Evolutionary conservation across 2,329 filamentous ascomycete genomes (phyloP).

Genomic region (Calonectria pauciramosa): DNA sequence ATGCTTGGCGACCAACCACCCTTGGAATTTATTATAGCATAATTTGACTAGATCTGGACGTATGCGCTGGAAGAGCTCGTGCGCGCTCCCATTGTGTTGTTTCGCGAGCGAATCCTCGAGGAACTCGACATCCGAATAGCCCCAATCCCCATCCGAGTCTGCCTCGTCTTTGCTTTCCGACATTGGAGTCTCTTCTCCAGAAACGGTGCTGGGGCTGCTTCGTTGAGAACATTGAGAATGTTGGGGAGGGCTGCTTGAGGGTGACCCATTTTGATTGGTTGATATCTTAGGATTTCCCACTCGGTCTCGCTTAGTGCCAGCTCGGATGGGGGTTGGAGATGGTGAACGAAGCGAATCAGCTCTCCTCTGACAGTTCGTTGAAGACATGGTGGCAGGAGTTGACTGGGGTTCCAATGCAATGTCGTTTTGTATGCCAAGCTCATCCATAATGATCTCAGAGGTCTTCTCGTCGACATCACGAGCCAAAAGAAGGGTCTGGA

Average conservation of each 20-base stretch:
- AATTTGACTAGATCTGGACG: not conserved
- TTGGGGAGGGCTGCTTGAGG: not conserved
- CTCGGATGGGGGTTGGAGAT: not conserved
- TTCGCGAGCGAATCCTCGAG: not conserved
- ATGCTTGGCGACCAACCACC: not conserved
- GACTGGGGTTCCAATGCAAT: not conserved
- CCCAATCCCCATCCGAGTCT: not conserved
- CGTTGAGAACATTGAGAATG: not conserved
- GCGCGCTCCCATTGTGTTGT: not conserved
- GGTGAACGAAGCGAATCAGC: not conserved
- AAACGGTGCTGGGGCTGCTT: not conserved
- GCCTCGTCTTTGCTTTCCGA: not conserved
- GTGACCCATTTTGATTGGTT: not conserved
- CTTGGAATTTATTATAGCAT: not conserved
- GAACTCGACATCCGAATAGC: not conserved
- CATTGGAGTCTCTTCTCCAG: not conserved
- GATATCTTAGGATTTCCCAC: not conserved
- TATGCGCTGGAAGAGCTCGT: not conserved
- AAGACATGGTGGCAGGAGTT: not conserved
- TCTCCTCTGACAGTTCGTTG: not conserved
- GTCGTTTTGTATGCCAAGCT: not conserved
- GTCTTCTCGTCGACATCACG: not conserved
- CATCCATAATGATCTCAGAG: not conserved
- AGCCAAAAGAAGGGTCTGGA: not conserved
- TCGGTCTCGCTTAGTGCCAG: not conserved